Conservation (phyloP, 2,329 filamentous ascomycete genomes). For the Sporothrix pseudoabietina region DNA sequence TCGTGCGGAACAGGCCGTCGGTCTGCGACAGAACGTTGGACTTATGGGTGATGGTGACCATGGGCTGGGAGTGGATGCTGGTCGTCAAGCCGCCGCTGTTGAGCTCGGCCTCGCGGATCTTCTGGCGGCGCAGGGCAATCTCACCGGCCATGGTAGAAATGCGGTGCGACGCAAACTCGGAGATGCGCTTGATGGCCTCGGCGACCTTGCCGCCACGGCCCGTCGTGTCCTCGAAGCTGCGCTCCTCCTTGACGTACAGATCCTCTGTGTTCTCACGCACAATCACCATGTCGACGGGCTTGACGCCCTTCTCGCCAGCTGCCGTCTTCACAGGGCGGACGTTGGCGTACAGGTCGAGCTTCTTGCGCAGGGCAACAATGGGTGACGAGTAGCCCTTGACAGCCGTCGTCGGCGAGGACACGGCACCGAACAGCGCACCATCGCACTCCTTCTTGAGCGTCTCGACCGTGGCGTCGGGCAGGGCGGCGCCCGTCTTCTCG, state of each 20-base stretch:
- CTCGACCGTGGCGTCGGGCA: conserved; percentile 89
- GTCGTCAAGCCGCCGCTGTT: conserved; percentile 48
- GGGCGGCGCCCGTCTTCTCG: conserved; percentile 80
- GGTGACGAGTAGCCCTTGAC: conserved; percentile 96
- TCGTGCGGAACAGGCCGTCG: conserved; percentile 89
- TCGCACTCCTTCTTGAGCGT: conserved; percentile 89
- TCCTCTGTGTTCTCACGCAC: conserved; percentile 99
- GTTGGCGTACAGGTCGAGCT: conserved; percentile 93
- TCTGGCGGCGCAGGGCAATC: conserved; percentile 84
- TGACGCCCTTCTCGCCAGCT: conserved; percentile 60
- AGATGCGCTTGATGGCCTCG: conserved; percentile 97
- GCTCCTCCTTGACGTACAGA: conserved; percentile 96
- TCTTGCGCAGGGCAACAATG: conserved; percentile 95
- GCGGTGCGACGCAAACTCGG: conserved; percentile 77
- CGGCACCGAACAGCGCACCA: conserved; percentile 93
- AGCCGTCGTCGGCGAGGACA: conserved; percentile 84
- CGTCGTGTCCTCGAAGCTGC: conserved; percentile 66
- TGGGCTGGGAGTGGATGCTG: conserved; percentile 66
- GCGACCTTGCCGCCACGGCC: conserved; percentile 77
- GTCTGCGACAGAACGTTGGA: conserved; percentile 96
- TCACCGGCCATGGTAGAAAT: conserved; percentile 94
- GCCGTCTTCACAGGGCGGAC: conserved; percentile 92
- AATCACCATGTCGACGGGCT: conserved; percentile 92
- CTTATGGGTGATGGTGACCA: conserved; percentile 98
- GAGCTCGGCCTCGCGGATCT: conserved; percentile 64